Percentiles rank a stretch among this genome's conserved stretches.
Conservation (phyloP, 257 asterid species). For the Forsythia viridissima region DNA sequence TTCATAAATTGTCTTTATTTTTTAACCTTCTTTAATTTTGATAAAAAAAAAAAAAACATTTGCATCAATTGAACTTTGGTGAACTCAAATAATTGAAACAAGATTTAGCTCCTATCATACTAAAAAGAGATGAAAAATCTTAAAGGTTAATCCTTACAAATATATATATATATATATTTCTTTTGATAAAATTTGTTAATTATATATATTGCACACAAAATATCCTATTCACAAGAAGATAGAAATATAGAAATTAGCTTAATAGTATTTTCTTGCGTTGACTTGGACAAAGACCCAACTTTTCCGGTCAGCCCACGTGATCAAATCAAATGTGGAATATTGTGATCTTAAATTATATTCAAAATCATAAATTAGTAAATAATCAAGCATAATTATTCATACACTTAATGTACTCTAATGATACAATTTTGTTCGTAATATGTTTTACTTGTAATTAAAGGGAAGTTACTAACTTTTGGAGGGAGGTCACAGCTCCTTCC, state of each 20-base stretch:
- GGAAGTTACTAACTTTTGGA: neutral
- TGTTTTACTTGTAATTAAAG: neutral
- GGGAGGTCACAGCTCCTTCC: neutral
- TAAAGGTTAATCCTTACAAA: too few relatives aligned
- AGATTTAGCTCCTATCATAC: neutral
- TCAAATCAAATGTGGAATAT: constrained; percentile 8
- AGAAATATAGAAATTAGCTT: constrained; percentile 14
- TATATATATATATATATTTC: too few relatives aligned
- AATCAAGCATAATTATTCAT: neutral
- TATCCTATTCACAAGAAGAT: neutral
- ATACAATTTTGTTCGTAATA: neutral
- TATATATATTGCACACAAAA: neutral
- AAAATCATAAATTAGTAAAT: neutral
- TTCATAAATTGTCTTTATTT: too few relatives aligned
- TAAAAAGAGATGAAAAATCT: too few relatives aligned
- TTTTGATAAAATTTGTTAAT: too few relatives aligned
- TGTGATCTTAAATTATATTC: constrained; percentile 1
- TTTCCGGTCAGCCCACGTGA: constrained; percentile 49
- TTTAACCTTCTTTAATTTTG: neutral
- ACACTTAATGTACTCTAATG: neutral
- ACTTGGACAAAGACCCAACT: constrained; percentile 43
- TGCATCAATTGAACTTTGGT: too few relatives aligned
- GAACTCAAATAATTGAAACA: neutral
- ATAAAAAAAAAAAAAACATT: too few relatives aligned
- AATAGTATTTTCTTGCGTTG: constrained; percentile 36